phyloP scores from a whole-genome alignment of 306 rosid genomes.

The Gillenia trifoliata region DNA sequence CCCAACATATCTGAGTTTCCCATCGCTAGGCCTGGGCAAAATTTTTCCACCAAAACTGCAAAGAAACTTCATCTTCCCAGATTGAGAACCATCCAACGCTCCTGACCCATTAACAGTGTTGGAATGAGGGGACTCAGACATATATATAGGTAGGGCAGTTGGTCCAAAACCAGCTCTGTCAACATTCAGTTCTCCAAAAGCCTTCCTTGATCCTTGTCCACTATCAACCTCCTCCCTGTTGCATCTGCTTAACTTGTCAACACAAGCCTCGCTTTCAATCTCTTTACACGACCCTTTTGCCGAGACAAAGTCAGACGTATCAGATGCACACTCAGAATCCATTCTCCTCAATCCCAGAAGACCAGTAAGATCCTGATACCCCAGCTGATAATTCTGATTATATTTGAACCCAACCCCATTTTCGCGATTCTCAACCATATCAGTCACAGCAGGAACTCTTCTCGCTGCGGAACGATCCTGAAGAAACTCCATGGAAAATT shows the following conservation, averaged over 20 bases:
- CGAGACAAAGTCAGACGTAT: constrained; percentile 29
- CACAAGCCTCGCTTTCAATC: constrained; percentile 35
- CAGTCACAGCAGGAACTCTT: constrained; percentile 31
- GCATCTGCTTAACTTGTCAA: constrained; percentile 25
- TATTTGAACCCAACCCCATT: constrained; percentile 23
- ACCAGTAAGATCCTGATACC: constrained; percentile 46
- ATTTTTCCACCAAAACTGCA: constrained; percentile 78
- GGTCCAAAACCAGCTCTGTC: constrained; percentile 25
- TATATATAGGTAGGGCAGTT: constrained; percentile 21
- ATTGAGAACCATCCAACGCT: constrained; percentile 31
- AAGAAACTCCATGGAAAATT: constrained; percentile 33
- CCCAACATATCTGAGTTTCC: constrained; percentile 70
- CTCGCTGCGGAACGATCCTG: constrained; percentile 34
- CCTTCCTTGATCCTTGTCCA: constrained; percentile 34
- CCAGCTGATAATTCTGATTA: constrained; percentile 38
- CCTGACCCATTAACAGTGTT: constrained; percentile 36
- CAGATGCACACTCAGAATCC: constrained; percentile 55
- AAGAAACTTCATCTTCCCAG: constrained; percentile 56
- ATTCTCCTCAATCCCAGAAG: constrained; percentile 56
- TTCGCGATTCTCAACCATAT: constrained; percentile 21
- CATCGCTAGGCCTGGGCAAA: constrained; percentile 71
- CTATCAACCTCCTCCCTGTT: constrained; percentile 30
- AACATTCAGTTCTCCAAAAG: constrained; percentile 33
- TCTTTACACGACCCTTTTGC: constrained; percentile 38
- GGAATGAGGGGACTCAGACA: constrained; percentile 42